Base-by-base conservation (phyloP, 1,284 basidiomycete species). In the Ganoderma meredithae region DNA sequence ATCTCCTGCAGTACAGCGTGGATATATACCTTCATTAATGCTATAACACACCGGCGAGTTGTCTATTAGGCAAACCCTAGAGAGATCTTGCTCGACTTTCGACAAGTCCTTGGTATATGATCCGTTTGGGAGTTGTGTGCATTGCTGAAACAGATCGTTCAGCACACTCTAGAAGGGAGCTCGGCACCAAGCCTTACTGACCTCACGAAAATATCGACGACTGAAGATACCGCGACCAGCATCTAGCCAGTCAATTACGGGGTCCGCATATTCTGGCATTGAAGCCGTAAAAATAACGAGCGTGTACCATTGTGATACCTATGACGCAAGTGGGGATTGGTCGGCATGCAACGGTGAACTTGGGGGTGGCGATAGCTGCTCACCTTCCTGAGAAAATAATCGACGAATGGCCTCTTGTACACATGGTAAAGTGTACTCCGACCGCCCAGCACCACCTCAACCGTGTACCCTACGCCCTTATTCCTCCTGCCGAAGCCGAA, bases 171-270 rank as follows among this genome's bases (percentile, higher is more conserved):
- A 25, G 69, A 67, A 31, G n/a, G 60, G 13, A 43, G 47, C 39
- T 41, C 40, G 55, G 58, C 9, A 55, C 55, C 55, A 61, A 64
- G 64, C 61, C 33, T 17, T 47, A 59, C 92, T 72, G 66, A 95
- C 95, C 83, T 99, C 96, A 69, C 97, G 89, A 80, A 99, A 99
- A 69, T 99, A 85, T 47, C 96, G 89, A 70, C 93, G 92, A 0
- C 87, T 88, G 55, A 99, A 89, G 67, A 99, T 93, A 9, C 95
- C 95, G 60, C 95, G 87, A 2, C 97, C 97, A 68, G 94, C 95
- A 78, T 99, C 97, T 68, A 99, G 83, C 97, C 98, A 99, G 82
- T 99, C 98, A 75, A 99, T 99, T 36, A 99, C 97, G 0, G 98
- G 97, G 83, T 99, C 97, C 67, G 97, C 97, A 79, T 99, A 99